phyloP scores from a whole-genome alignment of 768 basidiomycete genomes.

The Serendipita sp. region DNA sequence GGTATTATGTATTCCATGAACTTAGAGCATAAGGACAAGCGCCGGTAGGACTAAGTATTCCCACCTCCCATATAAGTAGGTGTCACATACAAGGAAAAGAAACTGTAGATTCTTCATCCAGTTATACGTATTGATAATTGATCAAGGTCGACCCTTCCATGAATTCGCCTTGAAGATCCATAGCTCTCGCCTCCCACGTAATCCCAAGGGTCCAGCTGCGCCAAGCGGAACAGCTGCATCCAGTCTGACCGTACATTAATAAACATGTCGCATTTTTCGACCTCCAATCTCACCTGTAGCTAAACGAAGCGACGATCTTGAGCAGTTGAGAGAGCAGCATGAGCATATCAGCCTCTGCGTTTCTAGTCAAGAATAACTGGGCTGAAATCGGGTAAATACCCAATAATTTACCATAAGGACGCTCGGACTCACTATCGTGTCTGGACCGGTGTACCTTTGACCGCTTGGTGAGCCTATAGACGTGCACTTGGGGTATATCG shows the following conservation, averaged over 20 bases:
- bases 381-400: background rate
- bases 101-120: no score
- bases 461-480: background rate
- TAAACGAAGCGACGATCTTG: background rate
- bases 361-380: background rate
- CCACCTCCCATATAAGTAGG: no score
- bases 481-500: background rate
- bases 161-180: background rate
- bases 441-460: background rate
- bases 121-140: no score
- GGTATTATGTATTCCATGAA: no score
- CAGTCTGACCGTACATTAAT: background rate
- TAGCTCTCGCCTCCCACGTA: background rate
- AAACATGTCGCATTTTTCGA: background rate
- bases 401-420: background rate
- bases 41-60: no score
- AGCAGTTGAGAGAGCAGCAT: background rate
- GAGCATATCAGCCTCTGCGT: conserved; percentile 5
- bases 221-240: background rate
- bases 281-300: background rate
- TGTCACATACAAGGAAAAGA: no score
- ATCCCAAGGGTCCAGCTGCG: background rate
- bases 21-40: no score
- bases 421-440: background rate
- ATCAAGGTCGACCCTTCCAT: background rate